Conservation (phyloP, 140 eudicot species). For the Anethum foeniculum region DNA sequence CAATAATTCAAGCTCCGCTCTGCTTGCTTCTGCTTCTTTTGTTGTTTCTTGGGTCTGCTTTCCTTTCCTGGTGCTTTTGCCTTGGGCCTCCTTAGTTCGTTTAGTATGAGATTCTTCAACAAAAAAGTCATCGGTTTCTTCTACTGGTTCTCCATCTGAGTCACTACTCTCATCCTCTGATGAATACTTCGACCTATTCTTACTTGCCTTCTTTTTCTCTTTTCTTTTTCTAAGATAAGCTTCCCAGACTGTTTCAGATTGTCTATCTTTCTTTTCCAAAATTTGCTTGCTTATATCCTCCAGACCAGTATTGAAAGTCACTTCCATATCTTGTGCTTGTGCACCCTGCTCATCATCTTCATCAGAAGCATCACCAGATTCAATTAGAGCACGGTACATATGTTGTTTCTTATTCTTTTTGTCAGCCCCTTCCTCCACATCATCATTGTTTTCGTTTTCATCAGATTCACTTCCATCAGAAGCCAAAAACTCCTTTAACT, state of each 20-base stretch:
- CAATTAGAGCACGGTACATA: conserved; percentile 64
- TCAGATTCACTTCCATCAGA: conserved; percentile 79
- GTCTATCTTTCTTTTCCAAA: conserved; percentile 69
- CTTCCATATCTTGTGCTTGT: conserved; percentile 91
- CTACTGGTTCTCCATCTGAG: conserved; percentile 45
- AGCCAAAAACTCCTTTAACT: conserved; percentile 67
- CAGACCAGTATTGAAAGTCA: conserved; percentile 77
- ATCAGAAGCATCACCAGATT: conserved; percentile 66
- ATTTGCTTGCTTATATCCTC: conserved; percentile 84
- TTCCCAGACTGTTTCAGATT: conserved; percentile 88
- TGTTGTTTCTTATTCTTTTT: conserved; percentile 51
- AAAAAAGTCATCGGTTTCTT: conserved; percentile 72
- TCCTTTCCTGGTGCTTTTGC: conserved; percentile 22
- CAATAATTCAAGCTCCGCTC: conserved; percentile 86
- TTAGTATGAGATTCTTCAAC: conserved; percentile 43
- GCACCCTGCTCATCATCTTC: conserved; percentile 45
- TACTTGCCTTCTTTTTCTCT: conserved; percentile 72
- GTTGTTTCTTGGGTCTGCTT: conserved; percentile 23
- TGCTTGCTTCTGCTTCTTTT: conserved; percentile 63
- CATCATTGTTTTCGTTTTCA: conserved; percentile 38
- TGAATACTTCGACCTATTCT: conserved; percentile 50
- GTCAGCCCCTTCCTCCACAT: conserved; percentile 18
- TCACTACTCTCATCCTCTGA: conserved; percentile 69
- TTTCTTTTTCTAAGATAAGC: conserved; percentile 58
- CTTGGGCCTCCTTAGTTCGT: conserved; percentile 13